These are phyloP conservation scores for Leishmania mexicana DNA, from an alignment of 208 protist species.

Conservation along the genomic window DNA sequence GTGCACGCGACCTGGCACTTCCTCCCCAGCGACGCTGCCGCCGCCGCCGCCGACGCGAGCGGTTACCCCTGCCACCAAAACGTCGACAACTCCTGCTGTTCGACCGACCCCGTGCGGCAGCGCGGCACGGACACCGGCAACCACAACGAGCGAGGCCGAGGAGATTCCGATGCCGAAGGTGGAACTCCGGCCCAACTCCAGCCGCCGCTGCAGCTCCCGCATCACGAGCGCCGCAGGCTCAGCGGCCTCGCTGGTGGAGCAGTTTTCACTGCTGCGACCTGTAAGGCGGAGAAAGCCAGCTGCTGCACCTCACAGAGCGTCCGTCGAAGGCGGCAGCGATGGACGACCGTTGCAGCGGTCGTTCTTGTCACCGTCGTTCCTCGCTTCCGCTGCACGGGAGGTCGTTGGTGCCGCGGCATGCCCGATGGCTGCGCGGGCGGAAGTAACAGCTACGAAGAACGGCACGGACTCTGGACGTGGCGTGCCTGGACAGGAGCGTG, in stretches of 20 bases:
- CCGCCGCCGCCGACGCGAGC: not conserved
- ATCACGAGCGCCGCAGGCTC: slow-evolving; percentile 1
- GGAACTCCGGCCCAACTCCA: not conserved
- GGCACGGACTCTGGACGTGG: not conserved
- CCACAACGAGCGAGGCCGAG: not conserved
- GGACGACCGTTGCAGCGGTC: not conserved
- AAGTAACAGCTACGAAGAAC: not conserved
- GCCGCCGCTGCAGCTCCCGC: slow-evolving; percentile 7
- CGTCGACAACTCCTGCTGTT: not conserved
- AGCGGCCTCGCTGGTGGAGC: not conserved
- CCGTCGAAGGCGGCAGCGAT: not conserved
- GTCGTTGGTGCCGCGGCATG: not conserved
- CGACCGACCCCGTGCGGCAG: not conserved
- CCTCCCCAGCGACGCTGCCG: not conserved
- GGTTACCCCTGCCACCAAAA: not conserved
- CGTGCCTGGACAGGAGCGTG: not conserved
- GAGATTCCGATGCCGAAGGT: slow-evolving; percentile 15
- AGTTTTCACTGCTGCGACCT: not conserved
- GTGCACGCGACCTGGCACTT: not conserved
- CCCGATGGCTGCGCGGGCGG: not conserved
- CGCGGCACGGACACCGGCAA: not conserved
- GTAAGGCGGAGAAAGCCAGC: not conserved
- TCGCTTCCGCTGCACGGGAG: not conserved
- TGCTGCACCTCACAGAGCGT: not conserved
- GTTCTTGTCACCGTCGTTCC: not conserved